Evolutionary conservation across 2,329 filamentous ascomycete genomes (phyloP), one percentile per base, ranked within the genome.

Genomic region (Dactylellina haptotyla): DNA sequence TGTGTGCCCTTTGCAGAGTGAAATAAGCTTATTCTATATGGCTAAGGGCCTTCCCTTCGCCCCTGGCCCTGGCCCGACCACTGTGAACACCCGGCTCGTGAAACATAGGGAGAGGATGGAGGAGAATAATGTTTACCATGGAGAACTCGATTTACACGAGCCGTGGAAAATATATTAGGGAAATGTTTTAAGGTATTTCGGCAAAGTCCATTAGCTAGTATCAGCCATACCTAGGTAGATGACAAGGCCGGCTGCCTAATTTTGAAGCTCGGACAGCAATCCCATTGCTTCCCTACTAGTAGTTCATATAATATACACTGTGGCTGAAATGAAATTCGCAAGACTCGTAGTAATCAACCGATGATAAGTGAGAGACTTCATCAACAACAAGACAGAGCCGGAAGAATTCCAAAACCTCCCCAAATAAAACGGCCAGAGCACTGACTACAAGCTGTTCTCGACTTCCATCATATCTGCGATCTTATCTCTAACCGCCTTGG

Each of bases 401-500:
- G 53, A 57, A 57, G 53, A 41, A 43, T 43, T 28, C 51, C 5
- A 23, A 16, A 37, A 39, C 20, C 23, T 34, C 14, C 43, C 23
- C 25, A 46, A 14, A 39, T 14, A 23, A 59, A 32, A 25, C 45
- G 18, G 41, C 16, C 20, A 34, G 6, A 23, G 26, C 25, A 53
- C n/a, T 14, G 39, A n/a, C 50, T 66, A 73, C 69, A 73, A 56
- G 34, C 61, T 66, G 46, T 57, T 32, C 32, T 73, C 69, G 20
- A 73, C 43, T 18, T 62, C 48, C 63, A 84, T 80, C 43, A 84
- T 75, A 76, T 84, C 83, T 25, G 82, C 80, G 73, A 84, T 83
- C 4, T 80, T 80, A 32, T 82, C 81, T 45, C 80, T 79, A 79
- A 82, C 83, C 76, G 78, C 80, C 59, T 79, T 77, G 16, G 70